Evolutionary conservation across 2,329 filamentous ascomycete genomes (phyloP).

Genomic region (Diplodia sapinea): DNA sequence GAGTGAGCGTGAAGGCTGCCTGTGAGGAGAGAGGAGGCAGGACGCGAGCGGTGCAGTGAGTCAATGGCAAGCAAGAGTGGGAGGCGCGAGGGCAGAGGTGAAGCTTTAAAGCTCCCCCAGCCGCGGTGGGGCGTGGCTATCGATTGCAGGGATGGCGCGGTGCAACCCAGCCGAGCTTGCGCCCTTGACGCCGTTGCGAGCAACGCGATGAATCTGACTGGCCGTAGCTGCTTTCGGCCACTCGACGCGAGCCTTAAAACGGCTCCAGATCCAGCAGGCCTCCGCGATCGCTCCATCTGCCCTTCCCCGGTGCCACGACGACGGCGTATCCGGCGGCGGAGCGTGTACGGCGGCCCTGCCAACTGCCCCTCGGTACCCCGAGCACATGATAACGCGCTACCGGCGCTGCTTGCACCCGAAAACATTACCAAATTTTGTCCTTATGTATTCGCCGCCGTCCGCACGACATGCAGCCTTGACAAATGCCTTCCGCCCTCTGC

Average conservation of each 20-base stretch:
- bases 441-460: conserved; percentile 16
- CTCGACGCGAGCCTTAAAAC: conserved; percentile 17
- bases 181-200: conserved; percentile 31
- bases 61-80: conserved; percentile 28
- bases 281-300: conserved; percentile 19
- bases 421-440: conserved; percentile 30
- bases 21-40: not conserved
- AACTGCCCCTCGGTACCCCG: too few relatives aligned
- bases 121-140: conserved; percentile 25
- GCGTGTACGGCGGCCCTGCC: conserved; percentile 23
- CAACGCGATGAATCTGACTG: conserved; percentile 9
- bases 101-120: conserved; percentile 29
- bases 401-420: conserved; percentile 7
- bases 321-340: conserved; percentile 22
- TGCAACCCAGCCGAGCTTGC: conserved; percentile 24
- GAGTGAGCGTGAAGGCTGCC: not conserved
- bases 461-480: conserved; percentile 9
- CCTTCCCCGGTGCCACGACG: not conserved
- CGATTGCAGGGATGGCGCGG: conserved; percentile 26
- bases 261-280: conserved; percentile 25
- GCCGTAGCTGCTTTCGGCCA: conserved; percentile 13
- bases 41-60: conserved; percentile 2
- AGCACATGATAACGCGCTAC: conserved; percentile 19
- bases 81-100: conserved; percentile 10
- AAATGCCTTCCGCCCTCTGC: conserved; percentile 7